Percentiles rank a stretch among this genome's conserved stretches.
phyloP scores from a whole-genome alignment of 2,329 filamentous ascomycete species.

The Magnaporthiopsis rhizophila region DNA sequence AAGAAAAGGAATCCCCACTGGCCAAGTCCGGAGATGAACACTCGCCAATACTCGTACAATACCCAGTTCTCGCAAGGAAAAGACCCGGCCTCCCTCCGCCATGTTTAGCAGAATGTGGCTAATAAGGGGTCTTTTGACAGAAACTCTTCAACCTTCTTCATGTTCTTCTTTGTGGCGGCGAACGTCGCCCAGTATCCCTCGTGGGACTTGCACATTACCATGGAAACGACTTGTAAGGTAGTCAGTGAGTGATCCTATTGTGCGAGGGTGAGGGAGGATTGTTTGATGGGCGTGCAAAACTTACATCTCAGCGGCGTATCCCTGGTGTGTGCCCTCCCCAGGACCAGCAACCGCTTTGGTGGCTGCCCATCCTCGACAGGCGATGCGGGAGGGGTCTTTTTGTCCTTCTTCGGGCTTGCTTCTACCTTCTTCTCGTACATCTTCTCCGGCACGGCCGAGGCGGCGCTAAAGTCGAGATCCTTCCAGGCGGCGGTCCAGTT shows the following conservation, averaged over 20 bases:
- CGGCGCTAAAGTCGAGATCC: not conserved
- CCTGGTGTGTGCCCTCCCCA: not conserved
- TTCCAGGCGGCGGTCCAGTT: conserved; percentile 2
- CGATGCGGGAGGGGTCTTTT: too few species aligned
- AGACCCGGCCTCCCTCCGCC: not conserved
- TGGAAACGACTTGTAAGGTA: not conserved
- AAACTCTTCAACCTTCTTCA: not conserved
- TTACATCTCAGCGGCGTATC: conserved; percentile 5
- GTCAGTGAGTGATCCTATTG: not conserved
- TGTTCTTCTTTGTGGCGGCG: not conserved
- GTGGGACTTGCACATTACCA: not conserved
- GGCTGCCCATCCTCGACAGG: too few species aligned
- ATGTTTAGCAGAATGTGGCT: not conserved
- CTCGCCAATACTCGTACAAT: not conserved
- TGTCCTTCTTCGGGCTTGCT: too few species aligned
- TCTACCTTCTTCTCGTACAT: too few species aligned
- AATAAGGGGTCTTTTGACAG: not conserved
- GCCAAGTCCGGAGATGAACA: not conserved
- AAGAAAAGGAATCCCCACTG: not conserved
- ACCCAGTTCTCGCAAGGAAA: not conserved
- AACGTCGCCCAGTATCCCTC: conserved; percentile 4
- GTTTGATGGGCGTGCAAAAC: not conserved
- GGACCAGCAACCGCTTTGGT: not conserved
- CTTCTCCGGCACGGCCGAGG: not conserved
- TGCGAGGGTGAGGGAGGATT: too few species aligned